A percentile compares a stretch with the other conserved stretches of the same genome.
These are phyloP conservation scores for Phytophthora sojae DNA, from an alignment of 352 stramenopile species.

Conservation along the genomic window DNA sequence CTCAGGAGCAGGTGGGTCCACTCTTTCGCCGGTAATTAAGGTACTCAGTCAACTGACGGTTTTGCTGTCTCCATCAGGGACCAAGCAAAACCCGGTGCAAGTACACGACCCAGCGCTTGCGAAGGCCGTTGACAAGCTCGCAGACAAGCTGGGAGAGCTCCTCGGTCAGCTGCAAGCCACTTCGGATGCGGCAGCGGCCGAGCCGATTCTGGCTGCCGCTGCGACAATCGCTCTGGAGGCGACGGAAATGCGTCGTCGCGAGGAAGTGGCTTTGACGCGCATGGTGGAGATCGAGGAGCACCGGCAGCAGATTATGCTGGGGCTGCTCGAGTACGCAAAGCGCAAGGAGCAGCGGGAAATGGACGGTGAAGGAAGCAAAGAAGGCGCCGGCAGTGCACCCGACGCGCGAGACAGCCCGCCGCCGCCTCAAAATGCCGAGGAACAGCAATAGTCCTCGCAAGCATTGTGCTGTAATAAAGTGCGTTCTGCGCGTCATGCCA, in stretches of 20 bases:
- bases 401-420: conserved; percentile 1
- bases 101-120: conserved; percentile 66
- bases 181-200: conserved; percentile 20
- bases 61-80: conserved; percentile 13
- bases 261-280: conserved; percentile 52
- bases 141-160: conserved; percentile 54
- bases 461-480: not conserved
- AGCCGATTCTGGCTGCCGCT: conserved; percentile 42
- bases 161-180: conserved; percentile 37
- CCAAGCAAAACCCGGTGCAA: conserved; percentile 32
- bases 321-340: conserved; percentile 62
- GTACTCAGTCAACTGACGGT: not conserved
- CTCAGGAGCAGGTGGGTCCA: conserved; percentile 9
- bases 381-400: not conserved
- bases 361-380: conserved; percentile 13
- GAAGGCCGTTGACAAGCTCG: conserved; percentile 70
- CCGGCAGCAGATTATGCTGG: conserved; percentile 67
- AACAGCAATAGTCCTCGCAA: not conserved
- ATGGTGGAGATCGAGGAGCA: conserved; percentile 73
- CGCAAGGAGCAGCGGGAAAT: conserved; percentile 52
- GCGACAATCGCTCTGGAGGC: conserved; percentile 51
- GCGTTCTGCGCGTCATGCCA: not conserved
- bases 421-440: conserved; percentile 1
- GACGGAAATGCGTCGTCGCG: conserved; percentile 55
- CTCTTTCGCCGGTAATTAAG: not conserved